Evolutionary conservation across 768 basidiomycete genomes (phyloP).

Genomic region (Rhizopogon rudus): DNA sequence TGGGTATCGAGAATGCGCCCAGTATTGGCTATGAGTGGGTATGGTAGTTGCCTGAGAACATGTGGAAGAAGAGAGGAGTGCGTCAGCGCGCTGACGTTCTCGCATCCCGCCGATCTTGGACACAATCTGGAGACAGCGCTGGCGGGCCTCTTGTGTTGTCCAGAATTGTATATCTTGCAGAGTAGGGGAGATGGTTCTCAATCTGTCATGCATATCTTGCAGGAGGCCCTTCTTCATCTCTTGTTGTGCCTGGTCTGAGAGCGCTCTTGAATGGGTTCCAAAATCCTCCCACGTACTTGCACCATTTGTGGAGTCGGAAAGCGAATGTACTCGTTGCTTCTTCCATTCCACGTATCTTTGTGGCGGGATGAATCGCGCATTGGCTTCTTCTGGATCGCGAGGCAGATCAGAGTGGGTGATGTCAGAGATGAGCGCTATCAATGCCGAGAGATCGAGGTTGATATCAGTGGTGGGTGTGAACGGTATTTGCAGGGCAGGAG

Average conservation of each 20-base stretch:
- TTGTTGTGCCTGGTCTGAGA: conserved; percentile 67
- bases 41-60: conserved; percentile 6
- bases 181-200: conserved; percentile 19
- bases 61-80: conserved; percentile 42
- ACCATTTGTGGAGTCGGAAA: conserved; percentile 1
- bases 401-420: conserved; percentile 74
- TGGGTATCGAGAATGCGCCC: conserved; percentile 59
- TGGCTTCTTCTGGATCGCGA: conserved; percentile 46
- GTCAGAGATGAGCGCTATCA: conserved; percentile 82
- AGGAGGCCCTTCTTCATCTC: conserved; percentile 66
- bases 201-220: conserved; percentile 53
- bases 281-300: conserved; percentile 24
- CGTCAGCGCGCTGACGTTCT: conserved; percentile 61
- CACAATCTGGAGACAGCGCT: conserved; percentile 71
- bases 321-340: conserved; percentile 18
- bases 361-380: conserved; percentile 58
- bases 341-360: conserved; percentile 60
- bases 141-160: conserved; percentile 74
- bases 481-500: conserved; percentile 9
- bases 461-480: conserved; percentile 52
- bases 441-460: conserved; percentile 79
- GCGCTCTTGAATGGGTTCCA: conserved; percentile 60
- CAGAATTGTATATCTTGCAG: conserved; percentile 54
- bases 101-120: conserved; percentile 70
- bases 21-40: conserved; percentile 43